These are phyloP conservation scores for Achlya hypogyna DNA, from an alignment of 352 stramenopile species.

Conservation along the genomic window DNA sequence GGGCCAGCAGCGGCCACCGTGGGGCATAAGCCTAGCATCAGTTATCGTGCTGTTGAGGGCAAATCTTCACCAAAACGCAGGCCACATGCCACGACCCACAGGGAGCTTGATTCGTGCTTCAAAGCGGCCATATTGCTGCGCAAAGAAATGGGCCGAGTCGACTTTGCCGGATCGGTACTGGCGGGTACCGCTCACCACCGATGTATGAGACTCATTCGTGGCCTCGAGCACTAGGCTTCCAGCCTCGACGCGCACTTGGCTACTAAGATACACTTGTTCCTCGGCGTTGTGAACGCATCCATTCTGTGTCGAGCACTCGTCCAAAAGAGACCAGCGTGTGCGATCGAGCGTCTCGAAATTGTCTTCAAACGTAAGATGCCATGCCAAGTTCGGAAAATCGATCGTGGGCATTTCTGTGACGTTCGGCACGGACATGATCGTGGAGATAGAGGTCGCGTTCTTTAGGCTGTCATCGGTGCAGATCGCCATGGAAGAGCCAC, in stretches of 20 bases:
- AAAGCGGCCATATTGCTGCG: slow-evolving; percentile 24
- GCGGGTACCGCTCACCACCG: neutral
- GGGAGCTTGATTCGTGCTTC: slow-evolving; percentile 25
- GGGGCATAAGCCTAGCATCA: slow-evolving; percentile 9
- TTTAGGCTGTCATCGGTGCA: too few species aligned
- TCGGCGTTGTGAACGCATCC: slow-evolving; percentile 10
- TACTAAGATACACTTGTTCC: slow-evolving; percentile 10
- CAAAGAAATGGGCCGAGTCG: slow-evolving; percentile 23
- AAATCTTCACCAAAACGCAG: slow-evolving; percentile 24
- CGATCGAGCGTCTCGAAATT: slow-evolving; percentile 2
- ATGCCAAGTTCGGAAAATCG: too few species aligned
- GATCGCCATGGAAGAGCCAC: too few species aligned
- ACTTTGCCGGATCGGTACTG: slow-evolving; percentile 24
- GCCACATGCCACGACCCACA: slow-evolving; percentile 25
- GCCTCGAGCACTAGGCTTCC: slow-evolving; percentile 9
- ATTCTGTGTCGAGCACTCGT: slow-evolving; percentile 11
- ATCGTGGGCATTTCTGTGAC: too few species aligned
- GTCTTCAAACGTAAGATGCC: slow-evolving; percentile 17
- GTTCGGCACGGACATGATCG: too few species aligned
- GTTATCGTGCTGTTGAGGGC: neutral
- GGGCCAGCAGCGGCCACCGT: slow-evolving; percentile 8
- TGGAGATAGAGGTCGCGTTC: too few species aligned
- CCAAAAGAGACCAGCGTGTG: neutral
- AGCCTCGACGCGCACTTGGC: neutral
- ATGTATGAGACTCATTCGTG: neutral